Conservation (phyloP, 441 rosid species). For the Gossypium gossypioides region DNA sequence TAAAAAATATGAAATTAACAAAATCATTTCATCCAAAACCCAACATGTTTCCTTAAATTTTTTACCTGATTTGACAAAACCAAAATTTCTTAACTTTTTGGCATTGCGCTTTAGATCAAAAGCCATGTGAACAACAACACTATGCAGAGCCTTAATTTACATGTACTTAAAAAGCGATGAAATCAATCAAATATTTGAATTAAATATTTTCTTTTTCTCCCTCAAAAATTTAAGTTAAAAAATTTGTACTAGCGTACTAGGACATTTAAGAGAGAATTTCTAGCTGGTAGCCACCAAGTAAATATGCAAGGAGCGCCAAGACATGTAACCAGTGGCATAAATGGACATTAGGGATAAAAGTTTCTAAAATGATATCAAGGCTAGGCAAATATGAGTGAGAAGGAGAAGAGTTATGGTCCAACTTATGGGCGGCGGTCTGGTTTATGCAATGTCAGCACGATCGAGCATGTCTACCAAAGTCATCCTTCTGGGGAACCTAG, state of each 20-base stretch:
- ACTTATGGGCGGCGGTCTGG: neutral
- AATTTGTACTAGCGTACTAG: neutral
- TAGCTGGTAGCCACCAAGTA: neutral
- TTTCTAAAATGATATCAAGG: neutral
- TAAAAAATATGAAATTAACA: no score
- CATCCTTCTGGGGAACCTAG: slow-evolving; percentile 74
- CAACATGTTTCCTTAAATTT: no score
- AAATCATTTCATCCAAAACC: no score
- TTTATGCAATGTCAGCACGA: slow-evolving; percentile 49
- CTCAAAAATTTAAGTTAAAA: no score
- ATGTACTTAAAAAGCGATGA: neutral
- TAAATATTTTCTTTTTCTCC: no score
- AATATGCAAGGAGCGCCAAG: neutral
- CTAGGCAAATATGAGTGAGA: neutral
- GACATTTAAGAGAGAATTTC: neutral
- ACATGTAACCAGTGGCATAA: neutral
- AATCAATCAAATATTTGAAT: no score
- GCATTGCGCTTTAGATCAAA: no score
- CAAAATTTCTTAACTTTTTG: no score
- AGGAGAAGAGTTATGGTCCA: neutral
- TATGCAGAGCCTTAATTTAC: neutral
- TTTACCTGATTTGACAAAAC: no score
- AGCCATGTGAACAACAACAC: no score
- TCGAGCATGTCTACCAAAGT: slow-evolving; percentile 68
- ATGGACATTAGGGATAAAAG: neutral